Conservation (phyloP, 2,329 filamentous ascomycete species). For the Pseudogymnoascus sp. region DNA sequence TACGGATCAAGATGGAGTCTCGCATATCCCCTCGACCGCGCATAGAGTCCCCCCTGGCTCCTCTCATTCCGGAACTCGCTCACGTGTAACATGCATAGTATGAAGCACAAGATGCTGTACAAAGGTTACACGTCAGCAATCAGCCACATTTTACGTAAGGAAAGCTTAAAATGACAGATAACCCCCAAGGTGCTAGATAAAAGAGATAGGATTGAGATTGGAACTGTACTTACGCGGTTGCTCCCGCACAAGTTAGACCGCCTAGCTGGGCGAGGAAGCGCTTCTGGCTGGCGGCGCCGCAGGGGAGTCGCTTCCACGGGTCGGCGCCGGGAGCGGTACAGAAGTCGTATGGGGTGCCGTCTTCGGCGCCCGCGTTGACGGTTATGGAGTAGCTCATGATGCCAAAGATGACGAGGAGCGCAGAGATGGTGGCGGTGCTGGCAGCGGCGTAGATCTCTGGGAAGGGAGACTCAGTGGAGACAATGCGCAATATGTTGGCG, state of each 20-base stretch:
- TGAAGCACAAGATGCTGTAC: neutral
- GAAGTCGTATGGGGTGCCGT: neutral
- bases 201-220: neutral
- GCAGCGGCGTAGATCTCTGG: neutral
- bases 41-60: neutral
- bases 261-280: neutral
- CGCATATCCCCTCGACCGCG: neutral
- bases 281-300: neutral
- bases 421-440: neutral
- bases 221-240: neutral
- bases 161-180: neutral
- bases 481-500: neutral
- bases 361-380: neutral
- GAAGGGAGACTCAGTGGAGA: neutral
- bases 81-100: neutral
- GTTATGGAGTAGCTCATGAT: neutral
- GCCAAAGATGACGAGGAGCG: neutral
- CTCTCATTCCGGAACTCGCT: neutral
- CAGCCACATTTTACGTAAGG: neutral
- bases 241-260: neutral
- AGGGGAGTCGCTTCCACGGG: neutral
- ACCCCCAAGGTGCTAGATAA: neutral
- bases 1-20: slow-evolving; percentile 3
- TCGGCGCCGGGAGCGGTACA: neutral
- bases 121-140: neutral